These are phyloP conservation scores for Cercophora samala DNA, from an alignment of 495 filamentous ascomycete species.

Conservation along the genomic window DNA sequence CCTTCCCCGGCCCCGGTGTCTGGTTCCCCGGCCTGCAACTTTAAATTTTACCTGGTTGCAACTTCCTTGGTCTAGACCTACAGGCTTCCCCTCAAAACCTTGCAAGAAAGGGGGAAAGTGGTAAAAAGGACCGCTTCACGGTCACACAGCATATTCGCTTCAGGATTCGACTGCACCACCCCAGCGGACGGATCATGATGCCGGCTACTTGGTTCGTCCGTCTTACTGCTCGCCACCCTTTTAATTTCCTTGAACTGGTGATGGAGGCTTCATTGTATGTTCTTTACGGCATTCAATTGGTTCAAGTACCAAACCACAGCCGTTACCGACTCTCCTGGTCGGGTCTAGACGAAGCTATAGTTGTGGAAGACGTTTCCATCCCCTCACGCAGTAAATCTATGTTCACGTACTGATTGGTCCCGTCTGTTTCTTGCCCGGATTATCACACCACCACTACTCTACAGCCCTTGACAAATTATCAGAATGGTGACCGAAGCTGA, in stretches of 20 bases:
- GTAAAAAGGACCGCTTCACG: background rate
- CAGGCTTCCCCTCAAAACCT: background rate
- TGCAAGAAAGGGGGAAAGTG: background rate
- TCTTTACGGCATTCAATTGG: background rate
- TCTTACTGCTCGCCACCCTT: background rate
- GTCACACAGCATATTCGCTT: background rate
- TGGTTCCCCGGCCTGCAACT: background rate
- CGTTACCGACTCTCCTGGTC: background rate
- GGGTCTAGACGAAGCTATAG: background rate
- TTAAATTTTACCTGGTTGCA: background rate
- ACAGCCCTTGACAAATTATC: no score
- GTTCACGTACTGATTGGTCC: background rate
- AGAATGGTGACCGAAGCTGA: no score
- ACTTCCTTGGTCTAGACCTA: background rate
- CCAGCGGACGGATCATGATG: background rate
- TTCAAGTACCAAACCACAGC: background rate
- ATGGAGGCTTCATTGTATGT: background rate
- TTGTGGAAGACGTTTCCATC: background rate
- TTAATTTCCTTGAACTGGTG: background rate
- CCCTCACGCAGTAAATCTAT: background rate
- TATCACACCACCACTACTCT: no score
- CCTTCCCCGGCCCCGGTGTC: background rate
- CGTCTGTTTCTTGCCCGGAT: no score
- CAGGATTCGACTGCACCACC: background rate
- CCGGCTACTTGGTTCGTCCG: background rate